Percentiles rank a stretch among this genome's conserved stretches.
phyloP scores from a whole-genome alignment of 2,329 filamentous ascomycete species.

The Cryphonectria radicalis region DNA sequence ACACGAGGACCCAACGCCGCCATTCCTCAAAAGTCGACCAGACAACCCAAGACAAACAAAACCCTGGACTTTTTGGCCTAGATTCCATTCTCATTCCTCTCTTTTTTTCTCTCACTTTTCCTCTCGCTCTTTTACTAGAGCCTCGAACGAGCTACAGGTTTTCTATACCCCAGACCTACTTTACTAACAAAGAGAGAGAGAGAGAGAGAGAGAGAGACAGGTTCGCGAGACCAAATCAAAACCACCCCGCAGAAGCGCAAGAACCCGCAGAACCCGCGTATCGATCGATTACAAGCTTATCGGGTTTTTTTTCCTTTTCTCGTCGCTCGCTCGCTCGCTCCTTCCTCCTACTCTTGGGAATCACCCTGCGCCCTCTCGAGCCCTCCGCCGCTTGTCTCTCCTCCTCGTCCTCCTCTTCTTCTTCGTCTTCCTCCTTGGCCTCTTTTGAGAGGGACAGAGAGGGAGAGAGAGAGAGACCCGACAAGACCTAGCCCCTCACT shows the following conservation, averaged over 20 bases:
- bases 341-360: background rate
- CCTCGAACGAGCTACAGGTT: constrained; percentile 2
- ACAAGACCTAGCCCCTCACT: background rate
- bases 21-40: constrained; percentile 7
- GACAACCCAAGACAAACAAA: constrained; percentile 1
- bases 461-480: background rate
- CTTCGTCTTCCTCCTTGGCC: background rate
- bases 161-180: background rate
- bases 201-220: background rate
- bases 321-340: background rate
- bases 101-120: background rate
- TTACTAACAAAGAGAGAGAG: background rate
- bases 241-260: background rate
- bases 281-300: background rate
- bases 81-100: background rate
- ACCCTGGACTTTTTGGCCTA: background rate
- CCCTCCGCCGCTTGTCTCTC: background rate
- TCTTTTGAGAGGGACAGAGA: too few relatives aligned
- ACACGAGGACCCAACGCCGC: background rate
- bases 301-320: too few relatives aligned
- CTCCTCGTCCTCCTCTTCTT: background rate
- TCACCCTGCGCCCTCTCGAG: constrained; percentile 2
- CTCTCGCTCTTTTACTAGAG: background rate
- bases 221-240: background rate
- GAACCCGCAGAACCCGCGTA: too few relatives aligned